These are phyloP conservation scores for Dillenia suffruticosa DNA, from an alignment of 164 flowering plant genomes.

Conservation along the genomic window DNA sequence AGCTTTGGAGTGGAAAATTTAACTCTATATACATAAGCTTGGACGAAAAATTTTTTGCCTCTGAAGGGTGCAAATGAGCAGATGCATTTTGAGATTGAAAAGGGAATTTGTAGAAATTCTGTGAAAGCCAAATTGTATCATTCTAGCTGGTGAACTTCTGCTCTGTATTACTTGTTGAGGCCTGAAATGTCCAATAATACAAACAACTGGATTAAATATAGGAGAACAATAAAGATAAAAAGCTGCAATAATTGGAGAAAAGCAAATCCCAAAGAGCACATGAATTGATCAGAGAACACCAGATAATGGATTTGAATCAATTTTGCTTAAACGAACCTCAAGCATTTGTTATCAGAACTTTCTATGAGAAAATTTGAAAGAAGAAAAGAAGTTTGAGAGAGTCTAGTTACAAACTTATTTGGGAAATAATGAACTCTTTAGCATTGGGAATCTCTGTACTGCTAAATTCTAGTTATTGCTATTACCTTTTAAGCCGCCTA, in stretches of 20 bases:
- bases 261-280: not conserved
- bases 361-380: not conserved
- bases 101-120: conserved; percentile 8
- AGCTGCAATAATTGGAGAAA: not conserved
- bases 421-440: too few relatives aligned
- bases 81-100: conserved; percentile 6
- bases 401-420: too few relatives aligned
- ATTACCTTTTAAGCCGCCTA: too few relatives aligned
- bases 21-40: conserved; percentile 35
- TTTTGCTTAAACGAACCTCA: too few relatives aligned
- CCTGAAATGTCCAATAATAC: conserved; percentile 39
- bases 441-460: too few relatives aligned
- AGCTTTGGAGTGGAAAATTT: conserved; percentile 13
- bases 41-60: conserved; percentile 12
- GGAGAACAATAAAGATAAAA: not conserved
- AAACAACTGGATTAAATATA: not conserved
- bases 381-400: too few relatives aligned
- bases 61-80: conserved; percentile 4
- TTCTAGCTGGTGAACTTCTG: conserved; percentile 60
- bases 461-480: not conserved
- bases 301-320: too few relatives aligned
- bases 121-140: conserved; percentile 2
- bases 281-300: not conserved
- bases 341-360: too few relatives aligned
- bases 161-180: conserved; percentile 55